Percentiles rank a stretch among this genome's conserved stretches.
Evolutionary conservation across 2,329 filamentous ascomycete species (phyloP).

Genomic region (Gnomoniopsis sp.): DNA sequence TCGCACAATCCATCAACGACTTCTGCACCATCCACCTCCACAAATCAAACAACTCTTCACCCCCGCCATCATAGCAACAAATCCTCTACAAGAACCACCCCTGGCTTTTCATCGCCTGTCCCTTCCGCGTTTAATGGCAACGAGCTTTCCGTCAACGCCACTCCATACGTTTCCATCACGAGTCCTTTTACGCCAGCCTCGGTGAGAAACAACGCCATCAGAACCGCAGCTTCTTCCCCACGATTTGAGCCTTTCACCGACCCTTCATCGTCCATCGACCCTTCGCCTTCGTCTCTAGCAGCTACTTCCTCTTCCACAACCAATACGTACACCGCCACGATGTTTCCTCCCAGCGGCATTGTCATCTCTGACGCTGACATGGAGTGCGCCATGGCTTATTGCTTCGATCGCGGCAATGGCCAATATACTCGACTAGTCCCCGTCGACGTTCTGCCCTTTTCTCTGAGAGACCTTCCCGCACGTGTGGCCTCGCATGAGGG

Average conservation of each 20-base stretch:
- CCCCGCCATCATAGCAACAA: background rate
- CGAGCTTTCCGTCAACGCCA: background rate
- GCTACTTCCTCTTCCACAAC: background rate
- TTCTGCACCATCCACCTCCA: background rate
- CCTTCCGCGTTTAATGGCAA: background rate
- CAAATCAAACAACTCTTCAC: background rate
- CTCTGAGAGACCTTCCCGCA: slow-evolving; percentile 40
- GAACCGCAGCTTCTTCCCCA: background rate
- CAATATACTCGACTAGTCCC: slow-evolving; percentile 52
- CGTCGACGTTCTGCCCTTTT: slow-evolving; percentile 47
- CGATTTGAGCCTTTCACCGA: background rate
- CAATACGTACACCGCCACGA: background rate
- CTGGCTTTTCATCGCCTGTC: background rate
- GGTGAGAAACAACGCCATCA: background rate
- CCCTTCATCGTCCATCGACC: background rate
- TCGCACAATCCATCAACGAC: background rate
- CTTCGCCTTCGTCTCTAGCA: background rate
- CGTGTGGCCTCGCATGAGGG: slow-evolving; percentile 35
- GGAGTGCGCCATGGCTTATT: slow-evolving; percentile 43
- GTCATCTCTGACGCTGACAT: slow-evolving; percentile 22
- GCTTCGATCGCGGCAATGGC: slow-evolving; percentile 50
- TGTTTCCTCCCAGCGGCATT: slow-evolving; percentile 8
- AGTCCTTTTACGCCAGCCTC: background rate
- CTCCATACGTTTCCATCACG: background rate
- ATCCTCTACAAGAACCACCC: background rate